Conservation (phyloP, 2,329 filamentous ascomycete genomes). For the Helotiales sp. region DNA sequence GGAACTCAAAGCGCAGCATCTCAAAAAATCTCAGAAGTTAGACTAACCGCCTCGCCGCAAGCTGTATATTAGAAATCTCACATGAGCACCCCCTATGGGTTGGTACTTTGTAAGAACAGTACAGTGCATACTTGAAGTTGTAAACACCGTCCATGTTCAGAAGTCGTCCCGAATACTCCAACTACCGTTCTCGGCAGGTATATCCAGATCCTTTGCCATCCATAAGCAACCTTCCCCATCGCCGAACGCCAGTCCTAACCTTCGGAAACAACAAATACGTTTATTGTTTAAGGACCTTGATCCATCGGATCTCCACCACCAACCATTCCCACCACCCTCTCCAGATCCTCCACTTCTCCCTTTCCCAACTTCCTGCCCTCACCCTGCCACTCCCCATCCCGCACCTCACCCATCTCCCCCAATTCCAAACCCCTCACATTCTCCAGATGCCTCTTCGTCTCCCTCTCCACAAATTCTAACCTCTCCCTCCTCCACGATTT, state of each 20-base stretch:
- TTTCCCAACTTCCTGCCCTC: constrained; percentile 54
- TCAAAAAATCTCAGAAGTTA: neutral
- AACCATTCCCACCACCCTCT: constrained; percentile 55
- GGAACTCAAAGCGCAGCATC: constrained; percentile 1
- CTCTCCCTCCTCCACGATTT: constrained; percentile 72
- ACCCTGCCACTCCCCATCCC: constrained; percentile 68
- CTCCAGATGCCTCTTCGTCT: constrained; percentile 79
- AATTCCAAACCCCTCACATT: constrained; percentile 69
- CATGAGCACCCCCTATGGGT: too few relatives aligned
- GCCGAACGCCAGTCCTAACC: constrained; percentile 3
- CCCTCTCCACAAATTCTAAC: constrained; percentile 80
- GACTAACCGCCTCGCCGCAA: neutral
- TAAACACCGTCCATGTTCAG: neutral
- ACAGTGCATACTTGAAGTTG: neutral
- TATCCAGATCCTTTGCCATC: neutral
- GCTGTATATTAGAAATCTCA: neutral
- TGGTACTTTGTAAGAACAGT: neutral
- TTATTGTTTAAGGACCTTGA: constrained; percentile 20
- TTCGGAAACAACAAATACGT: neutral
- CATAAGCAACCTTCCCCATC: neutral
- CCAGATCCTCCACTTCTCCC: constrained; percentile 62
- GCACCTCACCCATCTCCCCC: constrained; percentile 63
- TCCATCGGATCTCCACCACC: constrained; percentile 42
- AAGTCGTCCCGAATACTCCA: neutral
- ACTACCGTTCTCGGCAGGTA: neutral